Conservation (phyloP, 73 alveolate genomes). For the Blepharisma stoltei region DNA sequence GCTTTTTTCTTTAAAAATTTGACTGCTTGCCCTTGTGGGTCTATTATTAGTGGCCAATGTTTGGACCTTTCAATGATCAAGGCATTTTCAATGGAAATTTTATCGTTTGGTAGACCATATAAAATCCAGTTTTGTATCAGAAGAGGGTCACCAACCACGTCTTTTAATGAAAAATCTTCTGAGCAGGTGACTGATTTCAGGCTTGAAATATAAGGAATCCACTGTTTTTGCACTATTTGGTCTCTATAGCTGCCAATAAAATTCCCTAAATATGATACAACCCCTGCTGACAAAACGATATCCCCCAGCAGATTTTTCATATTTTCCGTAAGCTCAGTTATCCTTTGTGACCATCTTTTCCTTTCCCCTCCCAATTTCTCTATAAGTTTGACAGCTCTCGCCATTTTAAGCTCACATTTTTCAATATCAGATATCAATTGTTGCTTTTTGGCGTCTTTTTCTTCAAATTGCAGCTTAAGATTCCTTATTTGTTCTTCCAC, state of each 20-base stretch:
- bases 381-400: conserved; percentile 85
- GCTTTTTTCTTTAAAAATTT: conserved; percentile 73
- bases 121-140: conserved; percentile 89
- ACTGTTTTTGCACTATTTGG: conserved; percentile 58
- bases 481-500: conserved; percentile 79
- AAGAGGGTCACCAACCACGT: conserved; percentile 88
- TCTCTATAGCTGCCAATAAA: conserved; percentile 83
- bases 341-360: conserved; percentile 88
- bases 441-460: conserved; percentile 43
- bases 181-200: conserved; percentile 59
- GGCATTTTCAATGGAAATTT: conserved; percentile 92
- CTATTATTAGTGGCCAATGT: conserved; percentile 95
- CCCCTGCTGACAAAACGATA: conserved; percentile 88
- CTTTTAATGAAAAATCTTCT: conserved; percentile 64
- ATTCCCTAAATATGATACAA: conserved; percentile 95
- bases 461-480: conserved; percentile 58
- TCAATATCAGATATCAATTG: conserved; percentile 39
- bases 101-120: conserved; percentile 92
- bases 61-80: conserved; percentile 80
- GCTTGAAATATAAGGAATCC: conserved; percentile 64
- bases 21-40: conserved; percentile 86
- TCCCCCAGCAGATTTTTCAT: conserved; percentile 91
- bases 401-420: conserved; percentile 82
- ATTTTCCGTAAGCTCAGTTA: conserved; percentile 54
- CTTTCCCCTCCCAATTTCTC: conserved; percentile 93